Percentiles rank a stretch among this genome's conserved stretches.
These are phyloP conservation scores for Eutrema japonicum DNA, from an alignment of 345 rosid species.

Conservation along the genomic window DNA sequence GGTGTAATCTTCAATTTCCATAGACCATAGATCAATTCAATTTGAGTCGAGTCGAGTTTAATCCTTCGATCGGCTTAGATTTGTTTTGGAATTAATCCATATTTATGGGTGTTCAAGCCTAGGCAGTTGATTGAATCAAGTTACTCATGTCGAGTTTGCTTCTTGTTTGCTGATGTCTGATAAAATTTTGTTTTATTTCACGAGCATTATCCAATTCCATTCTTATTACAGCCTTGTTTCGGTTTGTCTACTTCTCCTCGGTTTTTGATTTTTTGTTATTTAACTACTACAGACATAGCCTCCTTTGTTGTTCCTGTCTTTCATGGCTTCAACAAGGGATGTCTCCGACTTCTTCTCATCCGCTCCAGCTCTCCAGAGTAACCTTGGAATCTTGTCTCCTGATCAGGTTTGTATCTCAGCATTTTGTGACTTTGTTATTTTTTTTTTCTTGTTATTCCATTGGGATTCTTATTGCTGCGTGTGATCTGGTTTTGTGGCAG, in stretches of 20 bases:
- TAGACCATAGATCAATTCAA: background rate
- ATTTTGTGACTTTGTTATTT: background rate
- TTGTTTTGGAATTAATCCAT: background rate
- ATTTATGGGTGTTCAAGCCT: background rate
- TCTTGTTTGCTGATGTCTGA: too few relatives aligned
- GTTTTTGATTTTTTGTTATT: too few relatives aligned
- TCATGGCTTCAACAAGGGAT: conserved; percentile 46
- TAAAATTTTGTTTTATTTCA: too few relatives aligned
- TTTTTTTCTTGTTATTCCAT: conserved; percentile 5
- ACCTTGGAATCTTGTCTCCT: conserved; percentile 59
- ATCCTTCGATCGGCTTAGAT: background rate
- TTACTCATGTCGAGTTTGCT: background rate
- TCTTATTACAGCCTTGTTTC: too few relatives aligned
- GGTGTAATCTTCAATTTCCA: background rate
- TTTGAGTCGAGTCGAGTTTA: conserved; percentile 20
- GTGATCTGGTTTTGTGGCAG: conserved; percentile 45
- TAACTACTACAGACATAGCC: background rate
- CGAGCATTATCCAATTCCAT: too few relatives aligned
- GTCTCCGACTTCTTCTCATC: conserved; percentile 52
- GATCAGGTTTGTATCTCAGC: conserved; percentile 52
- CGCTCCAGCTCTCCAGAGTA: conserved; percentile 63
- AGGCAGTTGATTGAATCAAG: background rate
- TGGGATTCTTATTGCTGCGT: background rate
- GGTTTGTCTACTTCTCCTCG: too few relatives aligned
- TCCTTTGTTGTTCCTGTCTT: background rate